Base-by-base conservation (phyloP, 2,329 filamentous ascomycete genomes). In the Scleromitrula shiraiana region DNA sequence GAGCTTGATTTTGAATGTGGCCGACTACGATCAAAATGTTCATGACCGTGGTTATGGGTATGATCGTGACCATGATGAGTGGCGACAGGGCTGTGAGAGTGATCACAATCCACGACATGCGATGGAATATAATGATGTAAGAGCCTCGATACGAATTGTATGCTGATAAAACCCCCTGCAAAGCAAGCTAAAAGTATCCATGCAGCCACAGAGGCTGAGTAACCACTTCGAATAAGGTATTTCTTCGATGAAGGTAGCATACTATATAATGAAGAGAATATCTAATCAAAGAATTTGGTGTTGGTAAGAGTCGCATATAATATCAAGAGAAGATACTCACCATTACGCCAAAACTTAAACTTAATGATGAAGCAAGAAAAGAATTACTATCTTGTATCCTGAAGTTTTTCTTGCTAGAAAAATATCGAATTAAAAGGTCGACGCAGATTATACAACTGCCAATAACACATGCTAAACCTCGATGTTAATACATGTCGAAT, bases 261-360 rank as follows among this genome's bases (percentile, higher is more conserved):
- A 66, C 83, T 93, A 66, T 90, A 95, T 24, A 97, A 69, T 1
- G 91, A 83, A 29, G 90, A 95, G 67, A 95, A 96, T 33, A 95
- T 77, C 89, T 95, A n/a, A 12, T 19, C 12, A 30, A 30, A n/a
- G 12, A 17, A 23, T 3, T 5, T n/a, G 1, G 4, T 2, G n/a
- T 49, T 24, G 44, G 46, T 19, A 15, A 5, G 7, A 30, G 32
- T 20, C 19, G 15, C n/a, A 15, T 12, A 15, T 17, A 23, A 10
- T 6, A n/a, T 27, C 17, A 26, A 41, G 23, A 24, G 14, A 23
- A 10, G n/a, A 9, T 20, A 63, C 78, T 56, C 67, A 95, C 90
- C 89, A 98, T 95, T 38, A 97, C 90, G 36, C 93, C 91, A 57
- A 95, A 95, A 64, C 89, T 96, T 55, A 98, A 69, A 67, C 90